Evolutionary conservation across 208 protist genomes (phyloP).

Genomic region (Porcisia hertigi): DNA sequence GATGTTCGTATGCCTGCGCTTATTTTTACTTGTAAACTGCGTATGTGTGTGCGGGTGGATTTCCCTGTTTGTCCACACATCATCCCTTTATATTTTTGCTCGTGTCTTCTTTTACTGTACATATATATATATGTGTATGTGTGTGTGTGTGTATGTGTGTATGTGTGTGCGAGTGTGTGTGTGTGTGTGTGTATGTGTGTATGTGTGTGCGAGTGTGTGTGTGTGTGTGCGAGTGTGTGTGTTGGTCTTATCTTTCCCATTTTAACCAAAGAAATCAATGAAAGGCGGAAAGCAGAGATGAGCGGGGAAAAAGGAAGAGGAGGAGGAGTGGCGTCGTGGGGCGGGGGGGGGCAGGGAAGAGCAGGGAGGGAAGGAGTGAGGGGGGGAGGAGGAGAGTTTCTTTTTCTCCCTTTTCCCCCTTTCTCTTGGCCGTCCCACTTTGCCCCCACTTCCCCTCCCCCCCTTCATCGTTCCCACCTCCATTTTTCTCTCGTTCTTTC

Average conservation of each 20-base stretch:
- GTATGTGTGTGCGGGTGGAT: background rate
- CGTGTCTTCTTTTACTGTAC: background rate
- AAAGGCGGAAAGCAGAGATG: background rate
- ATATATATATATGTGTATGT: background rate
- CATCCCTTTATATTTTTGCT: background rate
- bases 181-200: too few relatives aligned
- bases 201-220: too few relatives aligned
- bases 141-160: background rate
- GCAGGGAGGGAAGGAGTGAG: background rate
- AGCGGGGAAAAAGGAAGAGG: background rate
- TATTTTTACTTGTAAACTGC: background rate
- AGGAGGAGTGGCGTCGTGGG: background rate
- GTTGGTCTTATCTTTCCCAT: background rate
- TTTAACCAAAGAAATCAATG: too few relatives aligned
- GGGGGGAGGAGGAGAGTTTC: background rate
- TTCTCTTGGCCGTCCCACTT: too few relatives aligned
- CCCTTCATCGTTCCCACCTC: conserved; percentile 9
- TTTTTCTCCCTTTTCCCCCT: background rate
- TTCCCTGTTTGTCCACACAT: background rate
- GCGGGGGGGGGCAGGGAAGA: background rate
- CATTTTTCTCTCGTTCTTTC: conserved; percentile 8
- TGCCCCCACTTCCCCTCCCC: background rate
- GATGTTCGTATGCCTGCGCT: background rate
- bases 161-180: too few relatives aligned
- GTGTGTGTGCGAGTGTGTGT: too few relatives aligned